Base-by-base conservation (phyloP, 1,139 yeast genomes). In the Lodderomyces pseudojiufengensis region DNA sequence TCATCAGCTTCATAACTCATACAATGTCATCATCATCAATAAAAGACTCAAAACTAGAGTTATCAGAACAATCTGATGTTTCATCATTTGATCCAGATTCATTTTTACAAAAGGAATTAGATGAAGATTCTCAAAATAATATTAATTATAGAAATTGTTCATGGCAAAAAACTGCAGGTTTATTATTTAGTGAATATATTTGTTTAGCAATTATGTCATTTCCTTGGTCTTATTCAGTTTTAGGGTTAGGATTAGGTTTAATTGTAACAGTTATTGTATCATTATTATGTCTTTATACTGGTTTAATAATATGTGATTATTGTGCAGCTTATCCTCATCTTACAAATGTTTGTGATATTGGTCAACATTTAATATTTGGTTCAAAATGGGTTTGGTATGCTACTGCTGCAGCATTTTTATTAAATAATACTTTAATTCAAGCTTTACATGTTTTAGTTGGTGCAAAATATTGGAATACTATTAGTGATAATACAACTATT, bases 161-260 rank as follows among this genome's bases (percentile, higher is more conserved):
- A 21, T 74, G 81, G 80, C 73, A 68, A 42, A 71, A 66, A 44
- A 75, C 82, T 0, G 77, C 81, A 0, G 80, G 79, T 5, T 61
- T 78, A 29, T 56, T 78, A 36, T 73, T 77, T 42, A 73, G 80
- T 4, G 83, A 78, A 51, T 78, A 78, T 53, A 75, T 77, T 26
- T 77, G 81, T 47, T 60, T 78, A 42, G 83, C 83, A 9, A 76
- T 76, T 41, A 68, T 78, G 74, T 73, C 80, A 13, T 78, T 78
- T 50, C 84, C 84, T 0, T 75, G 81, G 80, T 72, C 81, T 5
- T 78, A 73, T 48, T 73, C 80, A 1, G 77, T 76, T 3, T 57
- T 78, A 23, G 83, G 84, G 0, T 54, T 77, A 16, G 71, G 77
- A 2, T 80, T 81, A 2, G 84, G 83, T 0, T 55, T 77, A 16